Conservation (phyloP, 805 yeast genomes). For the Blastobotrys muscicola region DNA sequence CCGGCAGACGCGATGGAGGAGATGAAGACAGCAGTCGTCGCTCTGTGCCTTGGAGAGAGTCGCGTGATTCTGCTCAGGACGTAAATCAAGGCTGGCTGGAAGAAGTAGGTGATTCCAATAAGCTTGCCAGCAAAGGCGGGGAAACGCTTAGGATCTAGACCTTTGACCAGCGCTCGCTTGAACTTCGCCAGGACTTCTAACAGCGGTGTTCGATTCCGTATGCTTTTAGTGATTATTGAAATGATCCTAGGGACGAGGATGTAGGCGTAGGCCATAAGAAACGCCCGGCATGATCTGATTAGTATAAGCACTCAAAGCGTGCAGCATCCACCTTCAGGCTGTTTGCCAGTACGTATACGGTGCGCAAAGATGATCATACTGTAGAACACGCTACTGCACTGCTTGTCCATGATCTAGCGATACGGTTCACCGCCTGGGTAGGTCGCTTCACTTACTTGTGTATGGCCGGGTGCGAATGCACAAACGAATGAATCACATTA, state of each 20-base stretch:
- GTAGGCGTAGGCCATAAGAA: conserved; percentile 13
- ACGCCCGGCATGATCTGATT: conserved; percentile 2
- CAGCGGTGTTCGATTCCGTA: neutral
- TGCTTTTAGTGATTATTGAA: neutral
- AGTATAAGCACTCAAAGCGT: no score
- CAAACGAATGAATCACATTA: no score
- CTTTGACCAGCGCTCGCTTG: conserved; percentile 5
- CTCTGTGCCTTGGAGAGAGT: neutral
- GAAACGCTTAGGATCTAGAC: conserved; percentile 10
- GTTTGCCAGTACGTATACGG: no score
- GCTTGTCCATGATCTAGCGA: no score
- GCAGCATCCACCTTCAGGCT: no score
- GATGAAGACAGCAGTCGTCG: conserved; percentile 3
- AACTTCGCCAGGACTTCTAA: conserved; percentile 4
- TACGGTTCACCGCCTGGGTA: neutral
- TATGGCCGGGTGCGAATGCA: no score
- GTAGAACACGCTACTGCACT: no score
- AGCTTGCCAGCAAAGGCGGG: conserved; percentile 15
- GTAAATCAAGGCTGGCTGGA: conserved; percentile 1
- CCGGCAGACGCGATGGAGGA: conserved; percentile 10
- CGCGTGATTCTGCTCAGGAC: neutral
- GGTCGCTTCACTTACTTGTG: no score
- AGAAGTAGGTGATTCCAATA: conserved; percentile 7
- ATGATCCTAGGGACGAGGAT: conserved; percentile 9
- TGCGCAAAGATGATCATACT: no score